These are phyloP conservation scores for Celoporthe dispersa DNA, from an alignment of 2,329 filamentous ascomycete species.

Conservation along the genomic window DNA sequence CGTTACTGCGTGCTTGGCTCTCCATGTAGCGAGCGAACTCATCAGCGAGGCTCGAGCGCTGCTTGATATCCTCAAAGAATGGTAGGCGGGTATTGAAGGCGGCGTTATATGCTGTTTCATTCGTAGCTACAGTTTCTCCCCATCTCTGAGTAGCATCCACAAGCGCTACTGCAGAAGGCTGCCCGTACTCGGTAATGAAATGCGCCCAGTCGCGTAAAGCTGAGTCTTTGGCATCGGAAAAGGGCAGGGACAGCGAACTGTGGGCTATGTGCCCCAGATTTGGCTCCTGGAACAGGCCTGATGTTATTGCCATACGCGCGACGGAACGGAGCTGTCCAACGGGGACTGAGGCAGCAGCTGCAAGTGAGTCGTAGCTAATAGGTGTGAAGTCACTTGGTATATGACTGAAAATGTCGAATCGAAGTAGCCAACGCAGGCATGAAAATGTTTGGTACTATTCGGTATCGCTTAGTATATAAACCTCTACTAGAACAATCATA, in stretches of 20 bases:
- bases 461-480: too few relatives aligned
- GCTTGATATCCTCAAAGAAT: slow-evolving; percentile 37
- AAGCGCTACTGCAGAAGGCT: neutral
- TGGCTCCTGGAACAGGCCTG: slow-evolving; percentile 6
- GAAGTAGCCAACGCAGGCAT: neutral
- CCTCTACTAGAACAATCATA: neutral
- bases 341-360: slow-evolving; percentile 4
- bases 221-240: neutral
- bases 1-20: slow-evolving; percentile 36
- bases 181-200: slow-evolving; percentile 6
- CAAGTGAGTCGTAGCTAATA: slow-evolving; percentile 1
- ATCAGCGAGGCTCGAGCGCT: slow-evolving; percentile 30
- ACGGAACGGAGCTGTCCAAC: neutral
- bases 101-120: slow-evolving; percentile 33
- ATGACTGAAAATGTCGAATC: neutral
- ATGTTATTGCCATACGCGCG: neutral
- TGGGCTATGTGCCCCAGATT: neutral
- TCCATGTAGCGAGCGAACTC: slow-evolving; percentile 38
- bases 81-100: slow-evolving; percentile 28
- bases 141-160: neutral
- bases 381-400: slow-evolving; percentile 4
- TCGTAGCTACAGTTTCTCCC: slow-evolving; percentile 1
- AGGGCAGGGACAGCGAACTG: slow-evolving; percentile 3
- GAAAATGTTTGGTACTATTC: neutral
- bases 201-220: slow-evolving; percentile 1